Evolutionary conservation across 176 grass and related monocot species (phyloP), one percentile per base, ranked within the genome.

Genomic region (Melocanna baccifera): DNA sequence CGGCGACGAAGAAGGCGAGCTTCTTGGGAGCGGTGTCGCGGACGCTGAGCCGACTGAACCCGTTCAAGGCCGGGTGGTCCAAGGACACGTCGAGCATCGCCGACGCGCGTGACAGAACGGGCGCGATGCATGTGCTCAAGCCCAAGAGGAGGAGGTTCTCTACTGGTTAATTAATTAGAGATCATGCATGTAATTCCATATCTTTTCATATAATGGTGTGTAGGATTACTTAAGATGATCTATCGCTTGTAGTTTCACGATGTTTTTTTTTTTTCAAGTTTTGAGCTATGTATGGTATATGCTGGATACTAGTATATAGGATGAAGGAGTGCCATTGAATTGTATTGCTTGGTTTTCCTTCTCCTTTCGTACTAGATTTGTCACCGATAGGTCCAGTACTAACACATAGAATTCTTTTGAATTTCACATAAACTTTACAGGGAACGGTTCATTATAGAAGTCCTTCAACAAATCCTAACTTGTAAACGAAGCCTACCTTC

Each of bases 91-190:
- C 46, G 3, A 87, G 81, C 77, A 65, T 94, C 25, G 52, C 14
- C 7, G 79, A 81, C 12, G 73, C 1, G 6, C 53, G n/a, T 29
- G 65, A 70, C 18, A 22, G 41, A 5, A 69, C 39, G 2, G 26
- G 22, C 51, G 64, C 71, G 5, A 64, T 12, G 47, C 64, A 68
- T 1, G 61, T 41, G 50, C 47, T 39, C 12, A 97, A 89, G 90
- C 88, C 95, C 16, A 92, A 81, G 81, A 88, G 82, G 75, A 94
- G 95, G 69, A 90, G 95, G 86, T 94, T 84, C 87, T 97, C 92
- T 26, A 89, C 48, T 32, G 59, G 80, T 52, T 94, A 13, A 84
- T 67, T 76, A 85, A 71, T 59, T 51, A 32, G 2, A 50, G 0
- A 36, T 79, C 16, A 67, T 40, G 20, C 20, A 15, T 82, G 52